Evolutionary conservation across 805 yeast species (phyloP), one percentile per base, ranked within the genome.

Genomic region (Ogataea saltuana): DNA sequence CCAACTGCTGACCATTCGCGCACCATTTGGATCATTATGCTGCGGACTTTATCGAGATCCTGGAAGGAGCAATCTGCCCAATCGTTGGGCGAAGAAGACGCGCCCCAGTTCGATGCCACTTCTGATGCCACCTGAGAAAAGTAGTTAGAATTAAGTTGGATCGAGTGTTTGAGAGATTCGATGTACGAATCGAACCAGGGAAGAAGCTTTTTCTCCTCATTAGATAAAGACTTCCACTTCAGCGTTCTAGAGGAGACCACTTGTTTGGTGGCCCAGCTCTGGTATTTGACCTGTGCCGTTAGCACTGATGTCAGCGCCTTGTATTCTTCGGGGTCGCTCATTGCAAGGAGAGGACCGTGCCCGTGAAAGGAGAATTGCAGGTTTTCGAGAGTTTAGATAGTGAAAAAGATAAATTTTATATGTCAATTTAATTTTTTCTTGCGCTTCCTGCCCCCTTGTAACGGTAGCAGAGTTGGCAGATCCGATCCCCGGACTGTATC

Each of bases 1-100:
- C 84, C 82, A n/a, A 76, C 79, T 4, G 55, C 55, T 21, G 80
- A 68, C 87, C 88, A 82, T 56, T 82, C 88, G 45, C 87, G 60
- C 5, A 69, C 64, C n/a, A 76, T 53, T 53, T 82, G 87, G 31
- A 77, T 64, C 52, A 85, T 57, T 0, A 80, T 67, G 1, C 81
- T 69, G 34, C 75, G 59, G 4, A 81, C 83, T 60, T 82, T 82
- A 39, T 77, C 83, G 38, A 67, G 71, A 46, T 81, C 86, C 3
- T 59, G 50, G 16, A 45, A 44, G 4, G 65, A 57, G 16, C 79
- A 67, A 2, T 58, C 54, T 6, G 59, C 55, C 84, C 84, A 80
- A 3, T 54, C 49, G 0, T 47, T 26, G 0, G 75, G 72, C 15
- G 46, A 41, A 0, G 61, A 23, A 0, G 67, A 45, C 1, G 70